Base-by-base conservation (phyloP, 2,329 filamentous ascomycete genomes). In the Fusarium phyllophilum region DNA sequence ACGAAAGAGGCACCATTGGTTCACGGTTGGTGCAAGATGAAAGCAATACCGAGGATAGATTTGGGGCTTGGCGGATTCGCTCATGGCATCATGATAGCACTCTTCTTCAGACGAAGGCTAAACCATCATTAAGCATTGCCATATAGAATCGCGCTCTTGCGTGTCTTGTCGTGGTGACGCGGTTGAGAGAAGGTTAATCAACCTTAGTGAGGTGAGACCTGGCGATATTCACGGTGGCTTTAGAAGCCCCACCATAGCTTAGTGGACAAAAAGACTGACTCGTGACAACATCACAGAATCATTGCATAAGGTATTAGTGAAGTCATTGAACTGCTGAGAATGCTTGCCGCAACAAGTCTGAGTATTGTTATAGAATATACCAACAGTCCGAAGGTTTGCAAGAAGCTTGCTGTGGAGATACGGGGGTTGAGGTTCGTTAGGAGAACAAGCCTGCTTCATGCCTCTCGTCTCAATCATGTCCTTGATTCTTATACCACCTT, bases 11-110 rank as follows among this genome's bases (percentile, higher is more conserved):
- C 88, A 91, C 89, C 89, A 92, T 68, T 79, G 84, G 66, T 86
- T 87, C 77, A 88, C 85, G 34, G 90, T 92, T 8, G 89, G 89
- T 22, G 90, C 90, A 36, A 91, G 84, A 68, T 87, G 83, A 78
- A 92, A 91, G 79, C 90, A 91, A 80, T 91, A 91, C 66, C 88
- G 86, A 14, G 89, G 89, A 75, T 92, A 92, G 74, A 88, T 82
- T 62, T 72, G 73, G 70, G 81, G 76, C 65, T 78, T 68, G 48
- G 74, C 66, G 48, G 76, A 76, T 78, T 82, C 82, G 78, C 82
- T 87, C 88, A 90, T 90, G 84, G 84, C 86, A 88, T 86, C 80
- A 69, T 80, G 74, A 72, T 75, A 66, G 54, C 62, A 59, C 36
- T 34, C 70, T 38, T 60, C 55, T 45, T 68, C 52, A 34, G 20